Conservation (phyloP, 257 asterid genomes). For the Ilex asprella region DNA sequence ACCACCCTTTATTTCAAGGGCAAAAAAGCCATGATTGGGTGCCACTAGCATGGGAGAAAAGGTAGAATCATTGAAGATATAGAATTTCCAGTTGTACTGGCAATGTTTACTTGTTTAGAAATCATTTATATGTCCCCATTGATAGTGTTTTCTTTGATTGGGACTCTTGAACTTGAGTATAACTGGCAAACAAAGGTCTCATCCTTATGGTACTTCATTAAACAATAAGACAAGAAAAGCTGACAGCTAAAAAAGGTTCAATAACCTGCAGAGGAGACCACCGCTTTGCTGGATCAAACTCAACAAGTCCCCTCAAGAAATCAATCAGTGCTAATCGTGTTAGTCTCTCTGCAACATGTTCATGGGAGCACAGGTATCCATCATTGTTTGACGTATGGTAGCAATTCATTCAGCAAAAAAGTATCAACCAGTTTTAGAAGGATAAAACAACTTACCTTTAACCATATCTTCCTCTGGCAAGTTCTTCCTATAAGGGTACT, state of each 20-base stretch:
- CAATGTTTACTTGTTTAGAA: no score
- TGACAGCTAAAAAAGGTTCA: slow-evolving; percentile 11
- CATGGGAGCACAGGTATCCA: not conserved
- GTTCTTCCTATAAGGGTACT: slow-evolving; percentile 80
- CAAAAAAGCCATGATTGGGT: no score
- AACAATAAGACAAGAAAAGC: not conserved
- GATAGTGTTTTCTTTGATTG: no score
- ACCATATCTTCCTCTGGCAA: slow-evolving; percentile 60
- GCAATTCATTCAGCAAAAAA: slow-evolving; percentile 5
- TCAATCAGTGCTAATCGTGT: slow-evolving; percentile 77
- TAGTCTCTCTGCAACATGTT: slow-evolving; percentile 61
- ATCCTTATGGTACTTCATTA: no score
- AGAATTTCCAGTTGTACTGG: no score
- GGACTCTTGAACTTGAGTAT: no score
- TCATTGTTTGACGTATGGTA: no score
- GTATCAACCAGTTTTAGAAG: slow-evolving; percentile 9
- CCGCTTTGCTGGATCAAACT: slow-evolving; percentile 95
- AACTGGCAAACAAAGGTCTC: no score
- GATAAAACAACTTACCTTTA: slow-evolving; percentile 52
- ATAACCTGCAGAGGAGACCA: slow-evolving; percentile 98
- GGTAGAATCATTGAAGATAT: no score
- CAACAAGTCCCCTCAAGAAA: slow-evolving; percentile 93
- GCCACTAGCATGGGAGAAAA: no score
- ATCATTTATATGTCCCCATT: no score
- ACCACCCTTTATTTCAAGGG: no score